phyloP scores from a whole-genome alignment of 129 eudicot genomes.

The Saussurea involucrata region DNA sequence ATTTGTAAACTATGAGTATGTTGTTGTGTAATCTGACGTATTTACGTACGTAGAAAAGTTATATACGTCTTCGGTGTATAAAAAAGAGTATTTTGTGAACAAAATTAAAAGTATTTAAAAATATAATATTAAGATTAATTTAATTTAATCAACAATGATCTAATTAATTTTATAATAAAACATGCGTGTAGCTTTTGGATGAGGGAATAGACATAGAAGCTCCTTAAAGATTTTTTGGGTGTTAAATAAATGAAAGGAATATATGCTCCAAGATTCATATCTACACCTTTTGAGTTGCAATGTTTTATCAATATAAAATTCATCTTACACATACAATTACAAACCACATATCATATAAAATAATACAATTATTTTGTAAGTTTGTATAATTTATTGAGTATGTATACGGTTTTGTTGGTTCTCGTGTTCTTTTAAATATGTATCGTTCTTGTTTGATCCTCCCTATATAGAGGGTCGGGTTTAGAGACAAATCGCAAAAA shows the following conservation, averaged over 20 bases:
- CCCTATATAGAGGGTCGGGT: no score
- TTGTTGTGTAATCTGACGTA: background rate
- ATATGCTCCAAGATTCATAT: background rate
- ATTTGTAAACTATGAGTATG: background rate
- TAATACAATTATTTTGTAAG: no score
- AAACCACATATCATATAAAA: no score
- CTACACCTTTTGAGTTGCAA: background rate
- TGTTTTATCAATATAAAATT: background rate
- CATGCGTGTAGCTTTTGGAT: background rate
- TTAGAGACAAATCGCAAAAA: no score
- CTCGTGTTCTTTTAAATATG: no score
- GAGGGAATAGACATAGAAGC: background rate
- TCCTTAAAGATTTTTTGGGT: background rate
- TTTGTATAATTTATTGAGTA: background rate
- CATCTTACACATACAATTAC: no score
- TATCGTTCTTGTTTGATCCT: no score
- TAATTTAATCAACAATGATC: background rate
- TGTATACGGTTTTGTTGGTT: no score
- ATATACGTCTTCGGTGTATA: background rate
- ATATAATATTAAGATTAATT: background rate
- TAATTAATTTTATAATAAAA: background rate
- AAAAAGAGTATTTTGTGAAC: background rate
- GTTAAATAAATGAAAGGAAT: background rate
- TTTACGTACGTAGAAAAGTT: background rate
- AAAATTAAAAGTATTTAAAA: background rate